Conservation (phyloP, 73 alveolate genomes). For the Urostyla sp. region DNA sequence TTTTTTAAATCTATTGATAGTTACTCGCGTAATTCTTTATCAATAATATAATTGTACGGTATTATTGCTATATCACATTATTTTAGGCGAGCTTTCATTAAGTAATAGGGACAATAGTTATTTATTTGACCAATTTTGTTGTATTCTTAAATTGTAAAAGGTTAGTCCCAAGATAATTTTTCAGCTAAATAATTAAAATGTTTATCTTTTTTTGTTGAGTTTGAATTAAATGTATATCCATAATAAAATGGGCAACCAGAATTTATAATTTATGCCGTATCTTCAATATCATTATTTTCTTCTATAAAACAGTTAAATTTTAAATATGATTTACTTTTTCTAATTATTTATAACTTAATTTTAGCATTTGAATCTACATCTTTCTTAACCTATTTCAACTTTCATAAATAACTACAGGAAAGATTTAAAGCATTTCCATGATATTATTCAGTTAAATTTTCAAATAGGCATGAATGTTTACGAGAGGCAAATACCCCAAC, state of each 20-base stretch:
- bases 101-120: conserved; percentile 61
- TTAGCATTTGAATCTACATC: conserved; percentile 14
- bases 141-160: conserved; percentile 30
- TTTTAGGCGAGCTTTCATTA: conserved; percentile 20
- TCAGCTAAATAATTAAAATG: conserved; percentile 7
- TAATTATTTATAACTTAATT: conserved; percentile 8
- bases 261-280: not conserved
- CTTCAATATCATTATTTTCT: conserved; percentile 48
- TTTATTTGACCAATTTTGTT: conserved; percentile 26
- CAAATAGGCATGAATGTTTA: conserved; percentile 57
- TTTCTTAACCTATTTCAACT: conserved; percentile 7
- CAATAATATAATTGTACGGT: conserved; percentile 74
- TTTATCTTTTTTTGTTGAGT: conserved; percentile 11
- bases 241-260: conserved; percentile 63
- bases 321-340: not conserved
- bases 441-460: conserved; percentile 34
- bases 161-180: conserved; percentile 50
- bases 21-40: conserved; percentile 62
- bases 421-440: conserved; percentile 55
- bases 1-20: conserved; percentile 65
- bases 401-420: conserved; percentile 50
- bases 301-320: too few relatives aligned
- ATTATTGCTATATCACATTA: conserved; percentile 49
- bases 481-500: conserved; percentile 61
- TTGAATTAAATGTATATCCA: not conserved